These are phyloP conservation scores for Chaetoceros tenuissimus DNA, from an alignment of 108 stramenopile genomes.

Conservation along the genomic window DNA sequence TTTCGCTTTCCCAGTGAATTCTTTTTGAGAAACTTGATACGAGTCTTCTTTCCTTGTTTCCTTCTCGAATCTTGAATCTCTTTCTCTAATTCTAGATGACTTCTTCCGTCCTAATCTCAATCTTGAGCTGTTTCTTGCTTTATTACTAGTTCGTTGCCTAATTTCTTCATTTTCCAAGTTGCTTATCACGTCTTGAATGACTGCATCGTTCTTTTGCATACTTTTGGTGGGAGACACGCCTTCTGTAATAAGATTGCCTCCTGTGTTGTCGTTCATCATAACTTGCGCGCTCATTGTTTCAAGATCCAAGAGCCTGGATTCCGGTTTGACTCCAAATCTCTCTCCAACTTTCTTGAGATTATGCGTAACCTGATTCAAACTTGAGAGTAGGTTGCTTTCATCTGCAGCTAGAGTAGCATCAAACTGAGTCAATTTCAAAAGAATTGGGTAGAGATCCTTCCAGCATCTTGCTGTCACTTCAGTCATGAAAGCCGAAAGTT, in stretches of 20 bases:
- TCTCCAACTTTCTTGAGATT: slow-evolving; percentile 44
- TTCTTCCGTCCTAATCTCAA: too few relatives aligned
- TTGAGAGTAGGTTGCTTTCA: slow-evolving; percentile 34
- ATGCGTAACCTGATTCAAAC: slow-evolving; percentile 35
- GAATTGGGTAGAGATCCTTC: slow-evolving; percentile 71
- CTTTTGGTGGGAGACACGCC: background rate
- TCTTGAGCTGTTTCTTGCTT: too few relatives aligned
- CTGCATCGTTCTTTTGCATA: background rate
- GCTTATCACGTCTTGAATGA: too few relatives aligned
- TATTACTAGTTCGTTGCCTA: too few relatives aligned
- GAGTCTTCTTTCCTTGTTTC: too few relatives aligned
- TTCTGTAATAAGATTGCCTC: background rate
- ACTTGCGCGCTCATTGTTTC: slow-evolving; percentile 33
- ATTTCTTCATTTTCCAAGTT: too few relatives aligned
- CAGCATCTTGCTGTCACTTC: slow-evolving; percentile 72
- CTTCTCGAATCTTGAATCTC: too few relatives aligned
- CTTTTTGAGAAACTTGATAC: too few relatives aligned
- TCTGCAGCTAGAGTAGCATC: slow-evolving; percentile 56
- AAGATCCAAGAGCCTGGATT: slow-evolving; percentile 63
- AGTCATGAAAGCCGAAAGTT: slow-evolving; percentile 63
- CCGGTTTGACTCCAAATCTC: slow-evolving; percentile 40
- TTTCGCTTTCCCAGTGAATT: too few relatives aligned
- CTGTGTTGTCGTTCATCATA: slow-evolving; percentile 33
- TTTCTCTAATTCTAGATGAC: too few relatives aligned
- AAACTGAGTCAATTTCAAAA: slow-evolving; percentile 72